Conservation (phyloP, 805 yeast genomes). For the Metschnikowia dekortorum region DNA sequence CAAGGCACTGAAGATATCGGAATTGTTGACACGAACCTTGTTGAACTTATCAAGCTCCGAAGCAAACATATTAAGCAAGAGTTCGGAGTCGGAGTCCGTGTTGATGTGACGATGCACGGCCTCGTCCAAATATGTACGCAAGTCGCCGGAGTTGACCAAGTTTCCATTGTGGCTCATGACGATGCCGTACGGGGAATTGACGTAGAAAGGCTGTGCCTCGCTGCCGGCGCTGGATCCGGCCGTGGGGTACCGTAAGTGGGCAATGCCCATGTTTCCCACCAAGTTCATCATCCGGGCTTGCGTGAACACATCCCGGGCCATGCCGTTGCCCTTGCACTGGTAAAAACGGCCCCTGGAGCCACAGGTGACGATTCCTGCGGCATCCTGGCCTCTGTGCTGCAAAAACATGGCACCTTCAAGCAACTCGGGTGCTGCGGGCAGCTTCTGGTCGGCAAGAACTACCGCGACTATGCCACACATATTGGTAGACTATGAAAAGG, state of each 20-base stretch:
- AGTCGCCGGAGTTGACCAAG: constrained; percentile 77
- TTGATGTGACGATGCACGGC: constrained; percentile 95
- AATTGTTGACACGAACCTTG: constrained; percentile 88
- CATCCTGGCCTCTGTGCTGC: constrained; percentile 98
- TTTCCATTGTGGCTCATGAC: constrained; percentile 92
- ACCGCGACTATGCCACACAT: constrained; percentile 98
- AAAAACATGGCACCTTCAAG: constrained; percentile 89
- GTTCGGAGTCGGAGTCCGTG: constrained; percentile 94
- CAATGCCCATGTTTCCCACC: constrained; percentile 92
- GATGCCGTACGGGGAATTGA: constrained; percentile 94
- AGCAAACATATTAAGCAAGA: constrained; percentile 85
- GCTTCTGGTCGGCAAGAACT: constrained; percentile 68
- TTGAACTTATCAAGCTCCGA: constrained; percentile 85
- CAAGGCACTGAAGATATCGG: constrained; percentile 82
- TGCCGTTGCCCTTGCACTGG: constrained; percentile 98
- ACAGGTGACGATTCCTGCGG: constrained; percentile 98
- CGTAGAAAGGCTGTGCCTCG: constrained; percentile 98
- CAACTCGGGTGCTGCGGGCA: constrained; percentile 80
- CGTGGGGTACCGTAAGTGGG: constrained; percentile 93
- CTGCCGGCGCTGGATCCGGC: constrained; percentile 95
- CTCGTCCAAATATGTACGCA: constrained; percentile 80
- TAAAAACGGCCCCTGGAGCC: constrained; percentile 89
- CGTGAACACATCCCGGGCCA: constrained; percentile 97
- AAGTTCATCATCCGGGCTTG: constrained; percentile 70
- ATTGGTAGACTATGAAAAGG: neutral